phyloP scores from a whole-genome alignment of 306 rosid species.

The Prunus davidiana region DNA sequence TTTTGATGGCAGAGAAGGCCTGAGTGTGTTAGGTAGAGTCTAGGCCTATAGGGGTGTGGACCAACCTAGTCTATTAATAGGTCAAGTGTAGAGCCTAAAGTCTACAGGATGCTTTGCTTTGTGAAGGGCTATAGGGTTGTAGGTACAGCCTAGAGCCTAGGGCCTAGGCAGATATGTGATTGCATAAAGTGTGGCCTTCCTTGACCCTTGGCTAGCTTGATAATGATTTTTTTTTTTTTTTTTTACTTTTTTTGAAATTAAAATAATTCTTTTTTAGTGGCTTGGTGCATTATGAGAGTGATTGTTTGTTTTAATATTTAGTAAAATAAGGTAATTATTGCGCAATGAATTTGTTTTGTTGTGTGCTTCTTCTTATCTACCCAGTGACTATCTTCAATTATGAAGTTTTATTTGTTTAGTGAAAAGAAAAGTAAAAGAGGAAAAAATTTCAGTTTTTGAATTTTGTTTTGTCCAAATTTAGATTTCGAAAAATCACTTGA shows the following conservation, averaged over 20 bases:
- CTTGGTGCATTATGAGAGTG: neutral
- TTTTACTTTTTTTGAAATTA: neutral
- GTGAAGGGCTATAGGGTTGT: too few species aligned
- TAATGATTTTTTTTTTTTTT: neutral
- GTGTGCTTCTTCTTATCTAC: neutral
- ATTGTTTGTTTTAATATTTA: neutral
- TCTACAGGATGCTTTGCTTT: too few species aligned
- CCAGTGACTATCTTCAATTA: too few species aligned
- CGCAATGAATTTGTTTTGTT: neutral
- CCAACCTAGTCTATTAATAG: neutral
- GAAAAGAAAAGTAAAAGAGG: too few species aligned
- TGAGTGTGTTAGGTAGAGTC: slow-evolving; percentile 12
- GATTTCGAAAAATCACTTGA: too few species aligned
- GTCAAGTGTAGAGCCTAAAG: neutral
- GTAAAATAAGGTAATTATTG: neutral
- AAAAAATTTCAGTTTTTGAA: too few species aligned
- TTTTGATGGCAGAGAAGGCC: neutral
- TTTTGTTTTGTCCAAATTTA: too few species aligned
- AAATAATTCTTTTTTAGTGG: neutral
- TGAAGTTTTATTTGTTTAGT: too few species aligned
- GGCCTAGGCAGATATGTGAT: neutral
- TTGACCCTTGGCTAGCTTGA: neutral
- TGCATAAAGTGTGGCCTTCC: neutral
- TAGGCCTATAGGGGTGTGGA: neutral
- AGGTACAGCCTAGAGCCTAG: neutral